Percentiles rank a stretch among this genome's conserved stretches.
phyloP scores from a whole-genome alignment of 208 protist species.

The Leishmania mexicana region DNA sequence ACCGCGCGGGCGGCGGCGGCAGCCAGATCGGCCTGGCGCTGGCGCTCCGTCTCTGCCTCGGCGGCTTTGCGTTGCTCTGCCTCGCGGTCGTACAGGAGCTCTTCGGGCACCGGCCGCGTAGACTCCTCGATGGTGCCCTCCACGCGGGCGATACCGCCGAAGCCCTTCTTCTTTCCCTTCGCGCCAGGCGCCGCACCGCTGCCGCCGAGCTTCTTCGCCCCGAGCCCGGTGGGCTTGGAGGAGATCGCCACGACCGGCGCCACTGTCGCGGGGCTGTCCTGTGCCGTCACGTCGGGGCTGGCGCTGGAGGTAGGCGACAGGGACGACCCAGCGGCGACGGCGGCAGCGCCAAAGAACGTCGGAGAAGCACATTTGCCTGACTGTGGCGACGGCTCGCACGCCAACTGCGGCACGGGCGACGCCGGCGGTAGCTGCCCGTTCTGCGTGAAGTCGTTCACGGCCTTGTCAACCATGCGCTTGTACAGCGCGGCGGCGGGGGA shows the following conservation, averaged over 20 bases:
- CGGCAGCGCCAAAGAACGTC: slow-evolving; percentile 5
- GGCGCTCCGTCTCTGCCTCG: slow-evolving; percentile 40
- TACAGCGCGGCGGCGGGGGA: slow-evolving; percentile 63
- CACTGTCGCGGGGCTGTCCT: slow-evolving; percentile 34
- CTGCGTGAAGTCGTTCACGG: slow-evolving; percentile 51
- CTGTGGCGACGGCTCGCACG: background rate
- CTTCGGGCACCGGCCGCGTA: slow-evolving; percentile 51
- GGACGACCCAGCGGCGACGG: slow-evolving; percentile 6
- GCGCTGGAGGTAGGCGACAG: slow-evolving; percentile 12
- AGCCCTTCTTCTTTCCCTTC: slow-evolving; percentile 55
- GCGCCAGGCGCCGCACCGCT: slow-evolving; percentile 13
- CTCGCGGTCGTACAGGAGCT: slow-evolving; percentile 54
- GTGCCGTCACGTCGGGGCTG: slow-evolving; percentile 11
- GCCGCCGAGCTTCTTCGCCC: slow-evolving; percentile 22
- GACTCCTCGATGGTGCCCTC: slow-evolving; percentile 57
- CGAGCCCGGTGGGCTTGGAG: slow-evolving; percentile 23
- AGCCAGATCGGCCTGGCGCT: slow-evolving; percentile 27
- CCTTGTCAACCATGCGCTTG: slow-evolving; percentile 70
- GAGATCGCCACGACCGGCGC: slow-evolving; percentile 39
- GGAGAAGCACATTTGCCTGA: background rate
- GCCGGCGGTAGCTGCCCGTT: slow-evolving; percentile 12
- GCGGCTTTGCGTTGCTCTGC: slow-evolving; percentile 31
- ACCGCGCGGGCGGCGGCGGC: slow-evolving; percentile 29
- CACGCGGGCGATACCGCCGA: slow-evolving; percentile 52
- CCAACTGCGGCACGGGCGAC: background rate